phyloP scores from a whole-genome alignment of 129 eudicot genomes.

The Pseudognaphalium luteoalbum region DNA sequence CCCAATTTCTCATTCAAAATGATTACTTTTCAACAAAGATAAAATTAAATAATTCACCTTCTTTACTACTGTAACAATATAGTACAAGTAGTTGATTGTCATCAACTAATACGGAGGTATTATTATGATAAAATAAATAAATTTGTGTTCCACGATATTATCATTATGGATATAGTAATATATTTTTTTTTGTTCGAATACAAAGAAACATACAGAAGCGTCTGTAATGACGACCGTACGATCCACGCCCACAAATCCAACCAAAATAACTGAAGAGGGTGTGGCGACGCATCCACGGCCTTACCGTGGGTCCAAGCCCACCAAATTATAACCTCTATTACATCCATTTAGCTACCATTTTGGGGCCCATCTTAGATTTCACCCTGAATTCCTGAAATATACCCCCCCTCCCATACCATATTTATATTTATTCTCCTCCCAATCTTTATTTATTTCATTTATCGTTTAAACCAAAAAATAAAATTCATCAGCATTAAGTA shows the following conservation, averaged over 20 bases:
- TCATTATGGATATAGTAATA: no score
- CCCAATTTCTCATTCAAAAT: conserved; percentile 6
- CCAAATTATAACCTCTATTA: conserved; percentile 27
- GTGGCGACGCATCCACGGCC: conserved; percentile 10
- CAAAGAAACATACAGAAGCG: not conserved
- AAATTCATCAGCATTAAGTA: not conserved
- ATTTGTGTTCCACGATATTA: not conserved
- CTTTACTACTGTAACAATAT: no score
- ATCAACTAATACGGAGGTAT: no score
- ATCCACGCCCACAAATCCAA: conserved; percentile 26
- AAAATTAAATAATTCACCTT: no score
- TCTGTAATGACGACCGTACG: not conserved
- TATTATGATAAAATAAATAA: not conserved
- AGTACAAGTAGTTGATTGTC: not conserved
- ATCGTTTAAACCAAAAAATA: no score
- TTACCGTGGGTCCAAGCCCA: conserved; percentile 26
- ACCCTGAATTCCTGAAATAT: conserved; percentile 24
- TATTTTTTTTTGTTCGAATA: not conserved
- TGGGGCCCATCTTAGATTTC: conserved; percentile 24
- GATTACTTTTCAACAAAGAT: not conserved
- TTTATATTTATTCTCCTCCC: not conserved
- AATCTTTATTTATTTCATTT: not conserved
- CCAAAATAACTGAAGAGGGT: conserved; percentile 30
- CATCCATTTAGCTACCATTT: conserved; percentile 19
- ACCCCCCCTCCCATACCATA: not conserved